These are phyloP conservation scores for Multifurca ochricompacta DNA, from an alignment of 768 basidiomycete species.

Conservation along the genomic window DNA sequence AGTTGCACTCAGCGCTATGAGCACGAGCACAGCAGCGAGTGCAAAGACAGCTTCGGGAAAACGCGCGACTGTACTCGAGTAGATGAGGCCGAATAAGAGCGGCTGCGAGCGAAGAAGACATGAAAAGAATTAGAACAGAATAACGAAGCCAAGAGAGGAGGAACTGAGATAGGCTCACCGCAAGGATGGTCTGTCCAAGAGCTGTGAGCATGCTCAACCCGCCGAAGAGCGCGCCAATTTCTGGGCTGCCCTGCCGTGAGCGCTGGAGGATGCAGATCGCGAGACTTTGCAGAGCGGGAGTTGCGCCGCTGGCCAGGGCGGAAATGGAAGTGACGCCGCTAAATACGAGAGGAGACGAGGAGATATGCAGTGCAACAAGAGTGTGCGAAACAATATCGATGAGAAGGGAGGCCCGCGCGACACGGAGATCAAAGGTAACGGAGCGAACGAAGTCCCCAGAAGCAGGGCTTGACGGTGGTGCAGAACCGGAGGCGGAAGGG, in stretches of 20 bases:
- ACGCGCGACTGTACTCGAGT: conserved; percentile 51
- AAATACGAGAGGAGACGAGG: conserved; percentile 40
- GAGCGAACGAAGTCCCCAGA: conserved; percentile 49
- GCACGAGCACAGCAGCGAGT: conserved; percentile 48
- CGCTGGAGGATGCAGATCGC: conserved; percentile 55
- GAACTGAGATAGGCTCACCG: conserved; percentile 30
- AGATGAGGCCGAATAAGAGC: conserved; percentile 58
- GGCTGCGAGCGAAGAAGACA: conserved; percentile 39
- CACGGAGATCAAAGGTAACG: conserved; percentile 59
- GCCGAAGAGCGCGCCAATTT: conserved; percentile 56
- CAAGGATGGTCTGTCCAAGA: conserved; percentile 52
- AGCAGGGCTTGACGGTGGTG: conserved; percentile 32
- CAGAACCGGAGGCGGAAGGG: conserved; percentile 6
- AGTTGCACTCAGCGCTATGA: conserved; percentile 41
- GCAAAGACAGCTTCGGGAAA: conserved; percentile 66
- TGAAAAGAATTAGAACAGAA: neutral
- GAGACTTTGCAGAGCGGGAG: conserved; percentile 64
- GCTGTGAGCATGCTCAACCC: conserved; percentile 64
- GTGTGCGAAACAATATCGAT: conserved; percentile 59
- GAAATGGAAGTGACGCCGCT: conserved; percentile 53
- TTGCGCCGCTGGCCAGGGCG: conserved; percentile 59
- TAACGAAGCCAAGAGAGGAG: conserved; percentile 5
- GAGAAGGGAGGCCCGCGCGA: conserved; percentile 57
- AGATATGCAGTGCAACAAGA: conserved; percentile 48
- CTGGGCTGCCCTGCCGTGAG: conserved; percentile 29